Evolutionary conservation across 148 eudicot species (phyloP).

Genomic region (Simmondsia chinensis): DNA sequence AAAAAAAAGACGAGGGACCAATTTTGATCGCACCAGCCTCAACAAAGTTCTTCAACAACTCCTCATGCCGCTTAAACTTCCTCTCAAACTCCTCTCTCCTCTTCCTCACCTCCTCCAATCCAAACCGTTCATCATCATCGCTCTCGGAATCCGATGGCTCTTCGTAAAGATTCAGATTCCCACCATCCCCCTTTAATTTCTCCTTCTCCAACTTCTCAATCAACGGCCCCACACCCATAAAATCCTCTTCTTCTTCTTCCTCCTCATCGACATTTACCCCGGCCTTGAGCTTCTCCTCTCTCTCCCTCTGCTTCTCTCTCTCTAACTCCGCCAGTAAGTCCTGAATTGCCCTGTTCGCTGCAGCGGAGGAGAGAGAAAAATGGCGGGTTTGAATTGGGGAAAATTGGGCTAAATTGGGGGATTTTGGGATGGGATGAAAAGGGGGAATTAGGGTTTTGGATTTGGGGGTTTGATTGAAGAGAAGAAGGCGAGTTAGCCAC

Average conservation of each 20-base stretch:
- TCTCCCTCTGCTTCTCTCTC: constrained; percentile 36
- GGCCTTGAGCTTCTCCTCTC: constrained; percentile 41
- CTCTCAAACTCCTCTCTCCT: constrained; percentile 24
- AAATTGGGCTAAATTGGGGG: neutral
- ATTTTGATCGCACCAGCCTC: constrained; percentile 48
- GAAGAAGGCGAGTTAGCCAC: neutral
- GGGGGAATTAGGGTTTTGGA: constrained; percentile 4
- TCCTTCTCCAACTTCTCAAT: constrained; percentile 61
- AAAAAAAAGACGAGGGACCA: neutral
- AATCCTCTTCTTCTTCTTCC: constrained; percentile 65
- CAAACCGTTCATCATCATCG: constrained; percentile 43
- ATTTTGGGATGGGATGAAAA: constrained; percentile 1
- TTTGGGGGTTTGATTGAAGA: too few species aligned
- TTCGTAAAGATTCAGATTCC: constrained; percentile 6
- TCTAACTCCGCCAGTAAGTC: constrained; percentile 21
- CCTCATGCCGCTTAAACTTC: constrained; percentile 43
- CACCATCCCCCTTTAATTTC: constrained; percentile 6
- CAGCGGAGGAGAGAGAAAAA: neutral
- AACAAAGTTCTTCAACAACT: constrained; percentile 38
- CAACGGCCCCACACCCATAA: constrained; percentile 51
- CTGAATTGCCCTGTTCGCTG: constrained; percentile 2
- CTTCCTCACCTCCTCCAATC: constrained; percentile 17
- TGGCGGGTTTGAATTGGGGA: neutral
- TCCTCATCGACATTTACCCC: constrained; percentile 53
- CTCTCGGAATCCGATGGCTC: constrained; percentile 38